These are phyloP conservation scores for Onygenales sp. DNA, from an alignment of 2,329 filamentous ascomycete genomes.

Conservation along the genomic window DNA sequence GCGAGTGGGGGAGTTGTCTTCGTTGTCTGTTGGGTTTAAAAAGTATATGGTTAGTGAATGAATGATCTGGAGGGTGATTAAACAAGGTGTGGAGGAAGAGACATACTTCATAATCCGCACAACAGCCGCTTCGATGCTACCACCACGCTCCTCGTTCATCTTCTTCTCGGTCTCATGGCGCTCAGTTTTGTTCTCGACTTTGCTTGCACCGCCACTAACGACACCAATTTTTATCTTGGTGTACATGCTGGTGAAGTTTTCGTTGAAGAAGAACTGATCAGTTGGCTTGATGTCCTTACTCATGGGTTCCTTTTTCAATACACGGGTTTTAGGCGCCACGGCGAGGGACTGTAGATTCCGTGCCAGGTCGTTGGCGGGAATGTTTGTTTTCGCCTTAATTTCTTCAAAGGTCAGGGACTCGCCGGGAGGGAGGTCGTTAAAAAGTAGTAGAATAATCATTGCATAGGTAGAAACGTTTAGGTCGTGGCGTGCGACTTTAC, in stretches of 20 bases:
- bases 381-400: constrained; percentile 73
- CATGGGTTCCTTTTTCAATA: constrained; percentile 71
- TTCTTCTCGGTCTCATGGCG: constrained; percentile 42
- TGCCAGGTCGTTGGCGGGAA: constrained; percentile 62
- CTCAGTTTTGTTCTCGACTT: constrained; percentile 65
- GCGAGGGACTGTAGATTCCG: constrained; percentile 73
- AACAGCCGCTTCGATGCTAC: constrained; percentile 43
- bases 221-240: constrained; percentile 85
- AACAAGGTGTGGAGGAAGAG: background rate
- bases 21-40: constrained; percentile 31
- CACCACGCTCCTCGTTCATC: constrained; percentile 40
- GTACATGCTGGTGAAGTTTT: constrained; percentile 69
- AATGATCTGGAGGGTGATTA: background rate
- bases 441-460: constrained; percentile 81
- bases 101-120: constrained; percentile 46
- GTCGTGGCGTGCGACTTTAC: constrained; percentile 72
- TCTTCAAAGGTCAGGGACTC: constrained; percentile 57
- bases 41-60: background rate
- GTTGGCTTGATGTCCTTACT: constrained; percentile 66
- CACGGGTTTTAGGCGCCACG: constrained; percentile 70
- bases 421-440: constrained; percentile 61
- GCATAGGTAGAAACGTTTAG: constrained; percentile 86
- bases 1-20: constrained; percentile 38
- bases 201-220: constrained; percentile 65
- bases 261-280: constrained; percentile 76